Percentiles rank a stretch among this genome's conserved stretches.
phyloP scores from a whole-genome alignment of 495 filamentous ascomycete species.

The Neurospora sp. region DNA sequence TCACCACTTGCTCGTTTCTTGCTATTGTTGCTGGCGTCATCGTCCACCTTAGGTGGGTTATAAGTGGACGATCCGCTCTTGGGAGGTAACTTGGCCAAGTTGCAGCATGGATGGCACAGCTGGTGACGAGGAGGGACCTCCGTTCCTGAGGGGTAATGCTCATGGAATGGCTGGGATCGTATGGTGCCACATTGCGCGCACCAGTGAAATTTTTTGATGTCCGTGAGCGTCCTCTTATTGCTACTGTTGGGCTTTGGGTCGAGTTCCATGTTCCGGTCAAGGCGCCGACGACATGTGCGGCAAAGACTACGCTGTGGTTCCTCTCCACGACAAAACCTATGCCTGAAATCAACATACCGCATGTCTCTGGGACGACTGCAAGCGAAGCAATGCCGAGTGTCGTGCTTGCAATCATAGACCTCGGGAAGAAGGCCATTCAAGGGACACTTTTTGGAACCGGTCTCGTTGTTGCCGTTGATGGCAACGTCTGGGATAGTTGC shows the following conservation, averaged over 20 bases:
- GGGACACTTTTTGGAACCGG: neutral
- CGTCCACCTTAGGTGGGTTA: neutral
- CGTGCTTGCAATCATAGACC: neutral
- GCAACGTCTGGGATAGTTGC: neutral
- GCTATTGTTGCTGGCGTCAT: neutral
- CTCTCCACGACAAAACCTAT: neutral
- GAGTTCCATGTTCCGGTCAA: neutral
- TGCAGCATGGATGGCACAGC: neutral
- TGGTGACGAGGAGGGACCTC: neutral
- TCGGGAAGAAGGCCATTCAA: neutral
- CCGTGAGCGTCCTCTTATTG: neutral
- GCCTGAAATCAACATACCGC: neutral
- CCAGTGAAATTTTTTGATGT: neutral
- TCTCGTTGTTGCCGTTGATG: neutral
- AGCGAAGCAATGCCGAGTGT: neutral
- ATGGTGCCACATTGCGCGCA: neutral
- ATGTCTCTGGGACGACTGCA: neutral
- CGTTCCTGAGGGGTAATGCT: neutral
- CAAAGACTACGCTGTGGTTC: neutral
- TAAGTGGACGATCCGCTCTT: neutral
- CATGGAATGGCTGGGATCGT: neutral
- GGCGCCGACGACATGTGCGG: neutral
- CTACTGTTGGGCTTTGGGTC: neutral
- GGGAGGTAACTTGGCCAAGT: neutral
- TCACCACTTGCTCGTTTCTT: neutral